Base-by-base conservation (phyloP, 139 green algal genomes). In the Chlorella sorokiniana region DNA sequence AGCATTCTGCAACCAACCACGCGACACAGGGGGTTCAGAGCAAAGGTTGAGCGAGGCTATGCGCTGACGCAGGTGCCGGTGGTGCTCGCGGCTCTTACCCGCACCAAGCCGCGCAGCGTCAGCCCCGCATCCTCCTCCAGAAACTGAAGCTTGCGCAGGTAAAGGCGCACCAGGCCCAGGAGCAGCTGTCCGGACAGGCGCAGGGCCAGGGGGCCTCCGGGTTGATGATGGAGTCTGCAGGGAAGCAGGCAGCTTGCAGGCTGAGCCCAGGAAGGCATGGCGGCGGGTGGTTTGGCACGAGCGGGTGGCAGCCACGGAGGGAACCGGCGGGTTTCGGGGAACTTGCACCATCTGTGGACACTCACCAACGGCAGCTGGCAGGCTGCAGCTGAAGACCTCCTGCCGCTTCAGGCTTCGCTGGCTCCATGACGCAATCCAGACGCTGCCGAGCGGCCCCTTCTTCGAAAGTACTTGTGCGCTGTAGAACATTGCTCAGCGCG, bases 381-480 rank as follows among this genome's bases (percentile, higher is more conserved):
- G 85, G 76, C 68, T 78, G 77, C 78, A 76, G 37, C 78, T 56
- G 38, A 87, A 88, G 1, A 85, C 64, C 63, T 98, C 93, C 40
- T 88, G 85, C 27, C 94, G 90, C 68, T 96, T 94, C 5, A 99
- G 90, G 69, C 90, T 87, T 8, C 89, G 88, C 77, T 99, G 95
- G 61, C 97, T 78, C 64, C 99, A 96, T 0, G 94, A 94, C 18
- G 96, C 96, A 33, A 99, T 93, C 96, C 96, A 99, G 27, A 98
- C 92, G 11, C 92, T 91, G 14, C 93, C 97, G 29, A 99, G 86
- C 0, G 97, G 91, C 4, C 96, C 95, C 83, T 98, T 98, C 23
- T 93, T 91, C 51, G 92, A 88, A 29, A 99, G 84, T 51, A 99
- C 94, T 63, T 98, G 91, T 2, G 89, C 86, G 0, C 88, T 94